Evolutionary conservation across 805 yeast genomes (phyloP).

Genomic region (Metschnikowia santaceciliae): DNA sequence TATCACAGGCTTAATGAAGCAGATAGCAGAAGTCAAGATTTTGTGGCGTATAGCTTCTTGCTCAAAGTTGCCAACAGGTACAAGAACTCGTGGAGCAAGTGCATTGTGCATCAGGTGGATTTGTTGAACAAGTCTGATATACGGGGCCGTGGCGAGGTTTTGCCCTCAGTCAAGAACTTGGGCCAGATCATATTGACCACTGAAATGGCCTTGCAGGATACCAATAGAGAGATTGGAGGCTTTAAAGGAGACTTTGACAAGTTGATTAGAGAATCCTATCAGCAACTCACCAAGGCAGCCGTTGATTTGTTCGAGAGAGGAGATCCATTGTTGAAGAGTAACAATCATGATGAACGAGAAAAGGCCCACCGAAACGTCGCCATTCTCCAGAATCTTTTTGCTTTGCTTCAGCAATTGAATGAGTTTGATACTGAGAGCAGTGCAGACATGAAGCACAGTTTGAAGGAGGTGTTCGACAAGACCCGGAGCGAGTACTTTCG

Average conservation of each 20-base stretch:
- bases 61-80: constrained; percentile 51
- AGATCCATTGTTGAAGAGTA: constrained; percentile 42
- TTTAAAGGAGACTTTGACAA: constrained; percentile 18
- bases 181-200: constrained; percentile 30
- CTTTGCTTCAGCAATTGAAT: constrained; percentile 31
- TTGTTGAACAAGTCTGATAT: constrained; percentile 31
- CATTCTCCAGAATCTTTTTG: constrained; percentile 37
- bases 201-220: constrained; percentile 30
- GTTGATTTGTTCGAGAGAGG: constrained; percentile 35
- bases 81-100: constrained; percentile 54
- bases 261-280: constrained; percentile 30
- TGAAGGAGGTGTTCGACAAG: constrained; percentile 26
- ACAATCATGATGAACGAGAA: constrained; percentile 42
- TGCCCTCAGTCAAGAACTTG: constrained; percentile 32
- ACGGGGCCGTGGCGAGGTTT: constrained; percentile 33
- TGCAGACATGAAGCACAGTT: constrained; percentile 20
- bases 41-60: constrained; percentile 45
- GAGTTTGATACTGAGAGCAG: constrained; percentile 23
- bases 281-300: constrained; percentile 30
- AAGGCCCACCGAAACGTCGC: constrained; percentile 38
- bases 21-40: constrained; percentile 57
- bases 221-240: constrained; percentile 11
- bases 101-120: constrained; percentile 51
- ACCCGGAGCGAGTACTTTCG: constrained; percentile 32
- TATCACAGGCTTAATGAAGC: constrained; percentile 30